Evolutionary conservation across 208 protist genomes (phyloP), one percentile per base, ranked within the genome.

Genomic region (Trypanosoma avium): DNA sequence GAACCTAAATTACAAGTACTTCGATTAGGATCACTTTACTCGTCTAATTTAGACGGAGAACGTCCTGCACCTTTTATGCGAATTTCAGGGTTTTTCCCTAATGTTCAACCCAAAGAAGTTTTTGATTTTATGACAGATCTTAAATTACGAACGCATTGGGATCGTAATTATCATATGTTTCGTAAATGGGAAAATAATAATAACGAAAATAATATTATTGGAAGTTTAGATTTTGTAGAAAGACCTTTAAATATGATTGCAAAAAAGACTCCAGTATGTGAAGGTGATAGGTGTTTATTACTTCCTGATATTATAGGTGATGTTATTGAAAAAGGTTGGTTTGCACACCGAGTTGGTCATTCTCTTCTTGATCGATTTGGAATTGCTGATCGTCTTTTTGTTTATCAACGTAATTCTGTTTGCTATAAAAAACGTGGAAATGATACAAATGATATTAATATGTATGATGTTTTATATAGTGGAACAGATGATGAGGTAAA

Each of bases 381-480:
- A 13, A 69, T 88, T 8, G 67, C 64, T 0, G 70, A 79, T 21
- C 82, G 82, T 9, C 55, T 88, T 15, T 88, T 88, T 60, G 66
- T 72, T 38, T 88, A 88, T 58, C 57, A 88, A 57, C 73, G 82
- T 15, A 27, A 70, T 22, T 77, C 72, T 8, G 38, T 73, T 0
- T 75, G 62, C 29, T 75, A 74, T 40, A 61, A 26, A 13, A 67
- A 70, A 47, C 17, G 1, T 7, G 50, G 67, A 19, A 13, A 21
- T 10, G 26, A 52, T 17, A 35, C 30, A 10, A 42, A 29, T 2
- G 47, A 43, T 6, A 1, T 60, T 19, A 54, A 57, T 15, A 52
- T 84, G 53, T 88, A 84, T 67, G 78, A 84, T 38, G 55, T 88
- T 4, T 72, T 88, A 19, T 88, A 78, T 53, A 78, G 70, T 53